Conservation (phyloP, 257 asterid species). For the Euphrasia confusa region DNA sequence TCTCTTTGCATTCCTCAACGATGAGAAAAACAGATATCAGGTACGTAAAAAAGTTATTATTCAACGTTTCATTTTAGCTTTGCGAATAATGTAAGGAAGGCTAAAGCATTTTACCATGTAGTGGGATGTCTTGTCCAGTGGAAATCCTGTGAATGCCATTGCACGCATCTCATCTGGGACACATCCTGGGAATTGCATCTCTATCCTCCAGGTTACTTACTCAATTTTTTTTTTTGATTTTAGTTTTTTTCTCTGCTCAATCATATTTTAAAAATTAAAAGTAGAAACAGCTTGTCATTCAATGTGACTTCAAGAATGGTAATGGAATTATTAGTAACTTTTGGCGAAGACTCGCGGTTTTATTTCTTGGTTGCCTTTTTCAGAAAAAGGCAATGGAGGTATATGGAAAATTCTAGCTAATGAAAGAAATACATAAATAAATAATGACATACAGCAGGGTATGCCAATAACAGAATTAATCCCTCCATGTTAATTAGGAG, state of each 20-base stretch:
- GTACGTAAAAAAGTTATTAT: conserved; percentile 26
- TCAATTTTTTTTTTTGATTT: neutral
- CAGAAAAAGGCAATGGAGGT: neutral
- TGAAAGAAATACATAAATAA: neutral
- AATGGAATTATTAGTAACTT: conserved; percentile 1
- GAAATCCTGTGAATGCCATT: conserved; percentile 34
- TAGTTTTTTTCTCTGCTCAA: neutral
- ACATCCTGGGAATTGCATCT: conserved; percentile 44
- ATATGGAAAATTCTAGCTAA: neutral
- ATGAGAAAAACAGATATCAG: conserved; percentile 47
- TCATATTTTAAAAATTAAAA: conserved; percentile 9
- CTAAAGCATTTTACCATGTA: conserved; percentile 27
- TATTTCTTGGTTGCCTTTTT: neutral
- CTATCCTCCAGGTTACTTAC: conserved; percentile 55
- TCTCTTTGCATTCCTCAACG: conserved; percentile 50
- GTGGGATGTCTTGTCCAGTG: conserved; percentile 68
- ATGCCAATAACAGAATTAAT: neutral
- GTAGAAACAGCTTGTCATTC: conserved; percentile 8
- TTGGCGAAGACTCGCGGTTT: neutral
- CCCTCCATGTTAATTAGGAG: neutral
- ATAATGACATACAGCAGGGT: neutral
- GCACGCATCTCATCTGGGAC: conserved; percentile 54
- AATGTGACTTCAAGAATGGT: conserved; percentile 6
- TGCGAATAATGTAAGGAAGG: neutral
- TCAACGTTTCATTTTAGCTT: neutral